These are phyloP conservation scores for Schizochytrium sp. DNA, from an alignment of 108 stramenopile species.

Conservation along the genomic window DNA sequence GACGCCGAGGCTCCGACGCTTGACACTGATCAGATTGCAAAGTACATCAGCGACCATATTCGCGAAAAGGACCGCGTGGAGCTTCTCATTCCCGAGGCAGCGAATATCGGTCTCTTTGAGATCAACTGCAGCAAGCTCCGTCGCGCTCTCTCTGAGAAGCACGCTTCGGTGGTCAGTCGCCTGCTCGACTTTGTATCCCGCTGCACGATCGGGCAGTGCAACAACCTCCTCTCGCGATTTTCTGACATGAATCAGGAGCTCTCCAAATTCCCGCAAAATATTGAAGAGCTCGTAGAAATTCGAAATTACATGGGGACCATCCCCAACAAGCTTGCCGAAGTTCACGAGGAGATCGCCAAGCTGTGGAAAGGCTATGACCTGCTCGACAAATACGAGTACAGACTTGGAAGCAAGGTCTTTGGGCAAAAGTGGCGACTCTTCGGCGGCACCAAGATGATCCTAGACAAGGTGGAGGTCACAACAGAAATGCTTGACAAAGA, in stretches of 20 bases:
- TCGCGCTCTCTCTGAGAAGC: constrained; percentile 35
- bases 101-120: constrained; percentile 44
- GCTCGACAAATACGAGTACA: constrained; percentile 26
- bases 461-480: constrained; percentile 34
- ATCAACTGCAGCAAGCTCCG: constrained; percentile 29
- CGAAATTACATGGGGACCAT: constrained; percentile 24
- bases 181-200: constrained; percentile 32
- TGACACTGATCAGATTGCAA: neutral
- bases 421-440: constrained; percentile 38
- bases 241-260: constrained; percentile 30
- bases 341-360: constrained; percentile 37
- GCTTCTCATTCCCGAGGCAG: neutral
- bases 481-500: constrained; percentile 1
- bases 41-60: neutral
- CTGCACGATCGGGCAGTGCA: constrained; percentile 22
- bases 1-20: neutral
- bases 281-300: constrained; percentile 47
- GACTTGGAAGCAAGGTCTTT: constrained; percentile 26
- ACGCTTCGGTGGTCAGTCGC: constrained; percentile 26
- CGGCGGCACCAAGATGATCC: constrained; percentile 42
- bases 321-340: constrained; percentile 27
- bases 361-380: constrained; percentile 42
- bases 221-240: constrained; percentile 28
- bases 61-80: neutral
- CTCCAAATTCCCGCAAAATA: constrained; percentile 36